phyloP scores from a whole-genome alignment of 2,329 filamentous ascomycete species.

The Hymenoscyphus occultus region DNA sequence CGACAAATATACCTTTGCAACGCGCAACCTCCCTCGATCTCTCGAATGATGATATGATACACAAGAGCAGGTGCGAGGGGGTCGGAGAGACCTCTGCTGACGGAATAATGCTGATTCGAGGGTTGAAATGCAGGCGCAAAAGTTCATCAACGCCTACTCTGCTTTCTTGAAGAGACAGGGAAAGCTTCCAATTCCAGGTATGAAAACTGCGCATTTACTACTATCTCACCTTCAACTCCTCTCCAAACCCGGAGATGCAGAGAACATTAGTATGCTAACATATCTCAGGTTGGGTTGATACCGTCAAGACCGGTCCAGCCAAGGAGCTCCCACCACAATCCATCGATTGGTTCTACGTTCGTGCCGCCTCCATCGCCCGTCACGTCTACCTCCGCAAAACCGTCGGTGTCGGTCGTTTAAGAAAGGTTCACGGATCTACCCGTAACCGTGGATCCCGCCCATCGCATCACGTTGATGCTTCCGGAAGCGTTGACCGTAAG shows the following conservation, averaged over 20 bases:
- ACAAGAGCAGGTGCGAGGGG: slow-evolving; percentile 67
- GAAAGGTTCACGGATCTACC: slow-evolving; percentile 91
- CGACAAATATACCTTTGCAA: slow-evolving; percentile 3
- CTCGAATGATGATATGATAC: slow-evolving; percentile 27
- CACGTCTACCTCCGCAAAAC: slow-evolving; percentile 99
- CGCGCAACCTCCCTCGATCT: slow-evolving; percentile 23
- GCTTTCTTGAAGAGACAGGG: slow-evolving; percentile 92
- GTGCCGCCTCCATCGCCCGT: slow-evolving; percentile 90
- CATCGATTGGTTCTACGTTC: slow-evolving; percentile 93
- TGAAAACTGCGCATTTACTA: slow-evolving; percentile 38
- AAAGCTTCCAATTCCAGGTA: slow-evolving; percentile 88
- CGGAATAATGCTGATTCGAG: slow-evolving; percentile 68
- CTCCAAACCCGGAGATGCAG: background rate
- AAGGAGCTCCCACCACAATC: slow-evolving; percentile 98
- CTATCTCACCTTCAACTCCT: slow-evolving; percentile 6
- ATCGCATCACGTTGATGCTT: slow-evolving; percentile 93
- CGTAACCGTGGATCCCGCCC: slow-evolving; percentile 96
- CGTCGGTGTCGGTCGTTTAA: slow-evolving; percentile 94
- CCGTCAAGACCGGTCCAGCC: slow-evolving; percentile 94
- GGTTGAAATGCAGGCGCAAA: slow-evolving; percentile 63
- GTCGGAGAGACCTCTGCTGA: slow-evolving; percentile 70
- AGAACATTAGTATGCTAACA: slow-evolving; percentile 23
- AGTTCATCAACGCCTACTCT: slow-evolving; percentile 84
- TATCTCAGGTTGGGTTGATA: slow-evolving; percentile 88
- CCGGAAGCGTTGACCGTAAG: slow-evolving; percentile 95